A percentile compares a stretch with the other conserved stretches of the same genome.
Evolutionary conservation across 139 green algal species (phyloP).

Genomic region (Chlamydomonas applanata): DNA sequence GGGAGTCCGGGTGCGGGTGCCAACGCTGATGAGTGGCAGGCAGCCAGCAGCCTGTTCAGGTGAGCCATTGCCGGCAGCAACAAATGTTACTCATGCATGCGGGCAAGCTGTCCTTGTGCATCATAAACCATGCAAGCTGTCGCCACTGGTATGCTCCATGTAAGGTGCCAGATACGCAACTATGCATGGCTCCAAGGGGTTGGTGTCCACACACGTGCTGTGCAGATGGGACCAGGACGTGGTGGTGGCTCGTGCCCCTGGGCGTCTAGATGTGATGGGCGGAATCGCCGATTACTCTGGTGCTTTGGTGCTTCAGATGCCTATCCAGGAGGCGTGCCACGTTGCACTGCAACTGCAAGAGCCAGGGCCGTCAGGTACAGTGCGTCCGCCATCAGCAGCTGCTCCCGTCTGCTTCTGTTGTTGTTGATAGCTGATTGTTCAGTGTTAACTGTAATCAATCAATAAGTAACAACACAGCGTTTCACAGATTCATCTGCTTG

Average conservation of each 20-base stretch:
- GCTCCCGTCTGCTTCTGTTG: background rate
- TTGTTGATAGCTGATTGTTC: background rate
- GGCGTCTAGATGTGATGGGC: conserved; percentile 95
- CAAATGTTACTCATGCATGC: too few species aligned
- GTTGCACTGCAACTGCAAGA: conserved; percentile 74
- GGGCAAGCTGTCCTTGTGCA: too few species aligned
- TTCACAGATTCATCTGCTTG: too few species aligned
- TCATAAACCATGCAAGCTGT: too few species aligned
- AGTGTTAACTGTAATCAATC: background rate
- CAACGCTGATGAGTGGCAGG: too few species aligned
- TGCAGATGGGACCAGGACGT: conserved; percentile 27
- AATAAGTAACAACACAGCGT: too few species aligned
- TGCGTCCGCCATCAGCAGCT: background rate
- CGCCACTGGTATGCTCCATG: too few species aligned
- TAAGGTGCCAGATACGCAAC: too few species aligned
- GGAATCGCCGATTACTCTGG: conserved; percentile 97
- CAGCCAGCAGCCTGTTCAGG: too few species aligned
- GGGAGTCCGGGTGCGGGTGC: too few species aligned
- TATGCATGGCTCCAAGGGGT: too few species aligned
- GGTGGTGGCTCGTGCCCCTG: conserved; percentile 79
- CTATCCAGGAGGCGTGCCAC: conserved; percentile 81
- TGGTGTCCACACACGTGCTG: background rate
- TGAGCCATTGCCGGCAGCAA: too few species aligned
- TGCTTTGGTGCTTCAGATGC: conserved; percentile 86
- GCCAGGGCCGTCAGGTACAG: background rate